These are phyloP conservation scores for Phytopythium chamaehyphon DNA, from an alignment of 352 stramenopile species.

Conservation along the genomic window DNA sequence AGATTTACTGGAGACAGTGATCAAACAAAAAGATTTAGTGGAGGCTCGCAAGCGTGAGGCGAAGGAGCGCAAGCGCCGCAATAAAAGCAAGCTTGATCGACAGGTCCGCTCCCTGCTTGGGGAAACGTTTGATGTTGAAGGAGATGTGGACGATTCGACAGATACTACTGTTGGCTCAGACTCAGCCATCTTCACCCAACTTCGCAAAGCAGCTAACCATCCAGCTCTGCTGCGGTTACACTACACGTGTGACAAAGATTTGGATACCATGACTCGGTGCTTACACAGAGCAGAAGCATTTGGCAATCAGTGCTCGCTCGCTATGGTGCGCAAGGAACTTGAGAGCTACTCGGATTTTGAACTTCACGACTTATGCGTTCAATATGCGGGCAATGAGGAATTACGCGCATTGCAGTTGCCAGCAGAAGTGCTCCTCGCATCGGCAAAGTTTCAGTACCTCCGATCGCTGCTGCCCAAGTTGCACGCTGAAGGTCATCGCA, in stretches of 20 bases:
- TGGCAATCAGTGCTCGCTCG: conserved; percentile 75
- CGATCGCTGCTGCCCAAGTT: conserved; percentile 87
- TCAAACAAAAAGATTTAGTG: conserved; percentile 51
- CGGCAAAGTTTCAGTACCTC: conserved; percentile 93
- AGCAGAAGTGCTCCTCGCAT: conserved; percentile 88
- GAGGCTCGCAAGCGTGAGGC: conserved; percentile 37
- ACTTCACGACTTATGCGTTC: conserved; percentile 91
- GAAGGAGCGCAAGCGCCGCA: conserved; percentile 57
- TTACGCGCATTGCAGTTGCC: conserved; percentile 85
- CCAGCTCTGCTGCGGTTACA: conserved; percentile 91
- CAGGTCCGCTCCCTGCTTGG: conserved; percentile 47
- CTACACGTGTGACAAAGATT: conserved; percentile 63
- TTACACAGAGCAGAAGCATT: conserved; percentile 83
- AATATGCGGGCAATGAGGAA: conserved; percentile 79
- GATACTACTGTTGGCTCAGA: conserved; percentile 21
- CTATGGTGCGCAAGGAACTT: conserved; percentile 91
- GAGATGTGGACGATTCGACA: not conserved
- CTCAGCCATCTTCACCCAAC: conserved; percentile 90
- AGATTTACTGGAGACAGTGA: conserved; percentile 53
- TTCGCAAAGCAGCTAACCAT: conserved; percentile 98
- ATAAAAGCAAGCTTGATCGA: conserved; percentile 40
- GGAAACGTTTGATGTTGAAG: conserved; percentile 5
- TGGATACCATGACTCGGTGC: conserved; percentile 77
- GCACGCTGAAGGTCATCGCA: conserved; percentile 83
- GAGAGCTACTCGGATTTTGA: conserved; percentile 95